Evolutionary conservation across 305 asterid species (phyloP), one percentile per base, ranked within the genome.

Genomic region (Fraxinus xanthoxyloides): DNA sequence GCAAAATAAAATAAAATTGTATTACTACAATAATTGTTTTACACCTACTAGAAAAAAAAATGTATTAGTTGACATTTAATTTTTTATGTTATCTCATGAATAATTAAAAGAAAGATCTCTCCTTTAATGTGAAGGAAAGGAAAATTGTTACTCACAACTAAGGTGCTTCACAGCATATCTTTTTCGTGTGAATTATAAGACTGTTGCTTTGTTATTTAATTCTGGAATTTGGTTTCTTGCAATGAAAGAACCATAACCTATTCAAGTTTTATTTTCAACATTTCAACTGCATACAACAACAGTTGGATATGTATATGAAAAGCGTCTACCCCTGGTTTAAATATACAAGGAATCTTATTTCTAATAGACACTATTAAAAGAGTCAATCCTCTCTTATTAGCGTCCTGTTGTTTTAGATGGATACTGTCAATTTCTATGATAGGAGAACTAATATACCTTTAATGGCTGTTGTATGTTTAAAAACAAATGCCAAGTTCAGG

Each of bases 201-300:
- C 3, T 56, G 28, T 5, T 56, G 69, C 69, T 56, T 56, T 56
- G 28, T 56, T 56, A 15, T 48, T 17, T 19, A 13, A 19, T n/a
- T 21, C 28, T n/a, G 28, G 12, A 56, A 56, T 56, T 21, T 56
- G 69, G 28, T 56, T 56, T 56, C 12, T 56, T 56, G 69, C 26
- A 56, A 5, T 7, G 69, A 7, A 56, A 56, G 69, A 6, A 4
- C 28, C 31, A 23, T 23, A 23, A 23, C 70, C 70, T 61, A 61
- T 61, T 80, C 65, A 84, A 40, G 51, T 36, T 77, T 80, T 72
- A 10, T 46, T 72, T 78, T 70, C 10, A 38, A 28, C 36, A 30
- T 76, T 46, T 76, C 77, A 21, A 26, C 26, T 0, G 23, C 10
- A 7, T 61, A 70, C 73, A 72, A 79, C 32, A 61, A 9, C 72